A percentile compares a stretch with the other conserved stretches of the same genome.
These are phyloP conservation scores for Verticillium longisporum DNA, from an alignment of 2,329 filamentous ascomycete species.

Conservation along the genomic window DNA sequence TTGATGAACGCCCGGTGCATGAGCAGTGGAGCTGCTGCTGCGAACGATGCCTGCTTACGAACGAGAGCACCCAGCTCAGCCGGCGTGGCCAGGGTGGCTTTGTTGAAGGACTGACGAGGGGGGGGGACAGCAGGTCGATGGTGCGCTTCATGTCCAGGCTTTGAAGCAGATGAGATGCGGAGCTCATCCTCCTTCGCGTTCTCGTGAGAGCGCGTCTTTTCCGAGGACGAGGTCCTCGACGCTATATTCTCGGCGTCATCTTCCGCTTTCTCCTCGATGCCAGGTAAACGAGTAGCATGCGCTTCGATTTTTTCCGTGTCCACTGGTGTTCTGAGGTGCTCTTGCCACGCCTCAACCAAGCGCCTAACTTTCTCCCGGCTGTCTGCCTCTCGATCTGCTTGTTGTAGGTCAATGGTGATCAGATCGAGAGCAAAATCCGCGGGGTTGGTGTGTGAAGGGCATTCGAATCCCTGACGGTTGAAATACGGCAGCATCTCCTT, in stretches of 20 bases:
- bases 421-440: constrained; percentile 73
- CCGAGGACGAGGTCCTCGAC: constrained; percentile 7
- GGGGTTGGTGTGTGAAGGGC: constrained; percentile 65
- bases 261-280: constrained; percentile 22
- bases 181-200: background rate
- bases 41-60: constrained; percentile 55
- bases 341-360: constrained; percentile 55
- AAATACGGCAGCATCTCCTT: constrained; percentile 62
- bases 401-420: constrained; percentile 68
- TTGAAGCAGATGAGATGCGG: background rate
- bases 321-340: background rate
- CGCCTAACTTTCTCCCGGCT: constrained; percentile 55
- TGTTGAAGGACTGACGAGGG: constrained; percentile 35
- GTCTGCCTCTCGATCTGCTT: constrained; percentile 52
- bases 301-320: constrained; percentile 3
- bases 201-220: background rate
- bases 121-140: constrained; percentile 10
- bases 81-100: constrained; percentile 51
- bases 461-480: constrained; percentile 50
- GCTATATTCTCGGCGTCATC: constrained; percentile 6
- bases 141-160: background rate
- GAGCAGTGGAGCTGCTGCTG: constrained; percentile 58
- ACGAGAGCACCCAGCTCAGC: constrained; percentile 66
- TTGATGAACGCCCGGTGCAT: constrained; percentile 63
- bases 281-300: constrained; percentile 13